Percentiles rank a stretch among this genome's conserved stretches.
Evolutionary conservation across 805 yeast genomes (phyloP).

Genomic region (Candida hungchunana): DNA sequence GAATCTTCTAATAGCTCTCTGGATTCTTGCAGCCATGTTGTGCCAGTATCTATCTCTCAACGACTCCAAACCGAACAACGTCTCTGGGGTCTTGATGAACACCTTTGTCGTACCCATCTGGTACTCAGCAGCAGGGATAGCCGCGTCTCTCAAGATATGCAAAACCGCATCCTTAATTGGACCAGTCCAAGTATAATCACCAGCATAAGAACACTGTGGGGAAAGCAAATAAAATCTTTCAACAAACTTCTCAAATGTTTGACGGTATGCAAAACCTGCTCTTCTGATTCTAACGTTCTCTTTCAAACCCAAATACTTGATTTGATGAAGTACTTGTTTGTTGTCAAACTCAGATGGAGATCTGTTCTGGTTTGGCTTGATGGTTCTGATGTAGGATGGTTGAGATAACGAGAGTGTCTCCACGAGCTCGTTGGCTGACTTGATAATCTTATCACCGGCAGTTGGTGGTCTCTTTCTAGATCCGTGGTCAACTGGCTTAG

Average conservation of each 20-base stretch:
- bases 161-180: constrained; percentile 50
- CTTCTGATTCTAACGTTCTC: constrained; percentile 97
- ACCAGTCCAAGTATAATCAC: constrained; percentile 65
- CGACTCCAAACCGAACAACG: constrained; percentile 89
- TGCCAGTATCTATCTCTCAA: constrained; percentile 98
- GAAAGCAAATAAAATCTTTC: constrained; percentile 90
- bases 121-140: constrained; percentile 75
- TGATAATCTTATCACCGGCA: constrained; percentile 91
- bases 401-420: constrained; percentile 86
- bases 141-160: constrained; percentile 51
- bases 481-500: constrained; percentile 59
- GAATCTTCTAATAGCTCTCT: constrained; percentile 92
- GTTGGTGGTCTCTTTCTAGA: constrained; percentile 87
- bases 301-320: constrained; percentile 91
- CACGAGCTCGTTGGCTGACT: constrained; percentile 85
- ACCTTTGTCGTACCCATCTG: constrained; percentile 92
- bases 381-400: constrained; percentile 95
- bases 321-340: constrained; percentile 88
- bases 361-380: constrained; percentile 92
- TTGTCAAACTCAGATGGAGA: constrained; percentile 87
- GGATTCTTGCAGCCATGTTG: constrained; percentile 95
- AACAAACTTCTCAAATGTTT: constrained; percentile 92
- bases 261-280: constrained; percentile 98
- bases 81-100: constrained; percentile 95
- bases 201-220: constrained; percentile 88